Base-by-base conservation (phyloP, 1,284 basidiomycete genomes). In the Tilletia walkeri region DNA sequence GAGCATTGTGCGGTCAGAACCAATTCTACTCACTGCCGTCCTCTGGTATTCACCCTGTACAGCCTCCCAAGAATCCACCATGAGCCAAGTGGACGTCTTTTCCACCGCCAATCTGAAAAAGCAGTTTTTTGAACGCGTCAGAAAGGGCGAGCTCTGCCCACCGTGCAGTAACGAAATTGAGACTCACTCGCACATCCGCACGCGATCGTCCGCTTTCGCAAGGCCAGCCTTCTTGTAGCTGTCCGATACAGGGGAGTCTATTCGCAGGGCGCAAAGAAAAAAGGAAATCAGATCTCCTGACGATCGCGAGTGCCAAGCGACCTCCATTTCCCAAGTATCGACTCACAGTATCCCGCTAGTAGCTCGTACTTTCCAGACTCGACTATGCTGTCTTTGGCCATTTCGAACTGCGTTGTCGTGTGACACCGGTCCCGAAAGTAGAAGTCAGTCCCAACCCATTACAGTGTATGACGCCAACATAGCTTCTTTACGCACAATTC, bases 31-130 rank as follows among this genome's bases (percentile, higher is more conserved):
- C 59, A 63, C 89, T 38, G 95, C 95, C 1, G 95, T 98, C 71
- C 94, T 91, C 83, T 95, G 93, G 85, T 97, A 98, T 73, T 87
- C 87, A 66, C 89, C 88, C 84, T 95, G 94, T 80, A 93, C 90
- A 30, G 94, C 93, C 85, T 98, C 95, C 95, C 95, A 98, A 24
- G 94, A 88, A 84, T 98, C 95, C 53, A 96, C 92, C 95, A 97
- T 98, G 61, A 83, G 76, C 82, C 82, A 84, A 4, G 81, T 83
- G 7, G 80, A 82, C 0, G 81, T 82, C 71, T 81, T 82, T 68
- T 82, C 81, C 4, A 83, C 82, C 3, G 82, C 81, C 20, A 83
- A 69, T 36, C 72, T 73, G 70, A 6, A 12, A 3, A 38, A 39
- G 14, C 7, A 16, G 14, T 45, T 45, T 14, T 1, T 30, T 30